Conservation (phyloP, 495 filamentous ascomycete species). For the Xylaria palmicola region DNA sequence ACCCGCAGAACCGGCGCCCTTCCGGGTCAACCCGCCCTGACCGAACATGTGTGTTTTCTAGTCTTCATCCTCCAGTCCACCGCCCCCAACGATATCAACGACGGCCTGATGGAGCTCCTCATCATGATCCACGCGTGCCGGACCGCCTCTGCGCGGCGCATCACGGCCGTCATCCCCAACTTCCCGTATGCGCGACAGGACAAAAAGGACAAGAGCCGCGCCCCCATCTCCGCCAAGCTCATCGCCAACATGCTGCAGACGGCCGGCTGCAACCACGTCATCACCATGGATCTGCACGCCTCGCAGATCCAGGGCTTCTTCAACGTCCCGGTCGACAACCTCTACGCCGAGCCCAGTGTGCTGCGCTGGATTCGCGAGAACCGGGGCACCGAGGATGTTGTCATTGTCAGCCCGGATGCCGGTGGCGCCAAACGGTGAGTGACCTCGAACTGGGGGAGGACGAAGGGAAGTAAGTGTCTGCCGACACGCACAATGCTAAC, state of each 20-base stretch:
- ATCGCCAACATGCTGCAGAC: slow-evolving; percentile 99
- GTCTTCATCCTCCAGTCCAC: slow-evolving; percentile 98
- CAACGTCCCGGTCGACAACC: slow-evolving; percentile 95
- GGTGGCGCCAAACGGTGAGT: slow-evolving; percentile 91
- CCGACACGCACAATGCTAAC: background rate
- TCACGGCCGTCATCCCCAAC: slow-evolving; percentile 92
- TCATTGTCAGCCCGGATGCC: slow-evolving; percentile 95
- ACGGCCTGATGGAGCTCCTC: slow-evolving; percentile 96
- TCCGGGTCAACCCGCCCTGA: slow-evolving; percentile 11
- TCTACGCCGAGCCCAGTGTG: slow-evolving; percentile 94
- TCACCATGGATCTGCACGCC: slow-evolving; percentile 84
- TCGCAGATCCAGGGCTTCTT: slow-evolving; percentile 91
- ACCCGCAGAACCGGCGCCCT: slow-evolving; percentile 2
- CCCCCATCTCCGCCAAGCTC: slow-evolving; percentile 86
- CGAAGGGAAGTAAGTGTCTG: background rate
- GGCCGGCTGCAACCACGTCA: slow-evolving; percentile 82
- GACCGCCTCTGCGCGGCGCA: slow-evolving; percentile 88
- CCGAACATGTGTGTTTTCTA: slow-evolving; percentile 15
- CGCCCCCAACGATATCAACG: slow-evolving; percentile 94
- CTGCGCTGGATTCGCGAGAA: slow-evolving; percentile 89
- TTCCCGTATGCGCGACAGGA: slow-evolving; percentile 92
- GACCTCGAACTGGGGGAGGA: background rate
- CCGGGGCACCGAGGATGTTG: slow-evolving; percentile 74
- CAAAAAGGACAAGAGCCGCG: slow-evolving; percentile 93
- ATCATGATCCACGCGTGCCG: slow-evolving; percentile 99